Percentiles rank a stretch among this genome's conserved stretches.
Conservation (phyloP, 2,329 filamentous ascomycete species). For the Colletotrichum liaoningense region DNA sequence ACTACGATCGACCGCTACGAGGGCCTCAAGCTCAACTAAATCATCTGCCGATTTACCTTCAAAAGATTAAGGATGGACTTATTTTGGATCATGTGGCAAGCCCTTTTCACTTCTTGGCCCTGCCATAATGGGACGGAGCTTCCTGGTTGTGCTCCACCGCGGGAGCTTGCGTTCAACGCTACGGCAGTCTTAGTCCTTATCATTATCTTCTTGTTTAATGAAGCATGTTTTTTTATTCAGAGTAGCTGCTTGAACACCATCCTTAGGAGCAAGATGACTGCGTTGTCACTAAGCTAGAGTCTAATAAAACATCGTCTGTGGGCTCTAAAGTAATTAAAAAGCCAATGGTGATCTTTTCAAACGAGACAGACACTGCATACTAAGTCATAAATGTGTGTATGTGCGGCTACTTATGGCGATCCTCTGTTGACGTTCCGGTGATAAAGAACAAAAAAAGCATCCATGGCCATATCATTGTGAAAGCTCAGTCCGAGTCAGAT, state of each 20-base stretch:
- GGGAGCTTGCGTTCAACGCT: neutral
- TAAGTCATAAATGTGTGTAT: no score
- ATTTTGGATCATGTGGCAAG: no score
- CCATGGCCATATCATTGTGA: neutral
- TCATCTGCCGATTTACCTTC: rapidly evolving
- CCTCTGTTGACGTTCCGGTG: no score
- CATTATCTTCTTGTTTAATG: neutral
- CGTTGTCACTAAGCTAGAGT: no score
- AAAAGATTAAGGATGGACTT: no score
- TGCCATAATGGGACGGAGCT: neutral
- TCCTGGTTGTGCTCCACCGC: rapidly evolving
- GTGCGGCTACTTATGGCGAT: no score
- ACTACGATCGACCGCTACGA: neutral
- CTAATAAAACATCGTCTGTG: no score
- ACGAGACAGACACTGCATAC: no score
- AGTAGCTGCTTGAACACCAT: neutral
- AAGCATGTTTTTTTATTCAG: neutral
- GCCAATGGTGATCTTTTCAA: no score
- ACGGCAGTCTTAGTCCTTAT: neutral
- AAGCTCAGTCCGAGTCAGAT: neutral
- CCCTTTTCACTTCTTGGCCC: neutral
- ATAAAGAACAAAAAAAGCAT: no score
- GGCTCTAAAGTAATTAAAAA: no score
- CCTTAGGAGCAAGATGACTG: neutral
- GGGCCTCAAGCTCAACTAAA: neutral